Percentiles rank a stretch among this genome's conserved stretches.
These are phyloP conservation scores for Kodamaea fukazawae DNA, from an alignment of 805 yeast species.

Conservation along the genomic window DNA sequence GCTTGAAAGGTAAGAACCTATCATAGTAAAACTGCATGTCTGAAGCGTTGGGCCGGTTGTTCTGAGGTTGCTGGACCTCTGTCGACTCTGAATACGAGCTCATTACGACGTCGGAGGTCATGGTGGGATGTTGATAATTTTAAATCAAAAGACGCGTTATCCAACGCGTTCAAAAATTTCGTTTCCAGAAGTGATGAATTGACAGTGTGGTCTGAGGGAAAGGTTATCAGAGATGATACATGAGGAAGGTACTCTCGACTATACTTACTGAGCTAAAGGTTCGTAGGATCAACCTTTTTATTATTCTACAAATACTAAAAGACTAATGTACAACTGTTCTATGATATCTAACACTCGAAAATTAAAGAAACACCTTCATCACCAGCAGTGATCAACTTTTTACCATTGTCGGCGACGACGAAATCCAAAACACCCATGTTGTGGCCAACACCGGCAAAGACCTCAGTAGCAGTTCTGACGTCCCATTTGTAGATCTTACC, in stretches of 20 bases:
- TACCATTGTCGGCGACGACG: constrained; percentile 61
- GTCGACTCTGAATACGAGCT: constrained; percentile 3
- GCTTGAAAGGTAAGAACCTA: constrained; percentile 69
- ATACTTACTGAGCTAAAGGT: too few relatives aligned
- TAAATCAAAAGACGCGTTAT: too few relatives aligned
- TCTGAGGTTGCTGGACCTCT: constrained; percentile 1
- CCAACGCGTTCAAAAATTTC: constrained; percentile 6
- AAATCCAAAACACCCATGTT: constrained; percentile 92
- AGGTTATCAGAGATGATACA: too few relatives aligned
- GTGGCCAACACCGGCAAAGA: constrained; percentile 85
- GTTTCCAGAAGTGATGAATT: neutral
- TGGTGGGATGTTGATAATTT: neutral
- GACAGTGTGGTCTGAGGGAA: too few relatives aligned
- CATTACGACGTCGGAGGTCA: constrained; percentile 5
- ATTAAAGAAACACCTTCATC: constrained; percentile 93
- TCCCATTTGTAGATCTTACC: constrained; percentile 88
- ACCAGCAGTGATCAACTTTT: constrained; percentile 83
- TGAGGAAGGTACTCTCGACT: too few relatives aligned
- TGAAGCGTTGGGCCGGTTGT: constrained; percentile 7
- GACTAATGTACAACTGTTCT: too few relatives aligned
- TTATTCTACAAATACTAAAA: too few relatives aligned
- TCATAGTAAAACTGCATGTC: constrained; percentile 75
- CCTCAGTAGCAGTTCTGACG: constrained; percentile 75
- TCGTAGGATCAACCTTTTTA: too few relatives aligned
- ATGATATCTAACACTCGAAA: constrained; percentile 33